phyloP scores from a whole-genome alignment of 352 stramenopile genomes.

The Aphanomyces stellatus region DNA sequence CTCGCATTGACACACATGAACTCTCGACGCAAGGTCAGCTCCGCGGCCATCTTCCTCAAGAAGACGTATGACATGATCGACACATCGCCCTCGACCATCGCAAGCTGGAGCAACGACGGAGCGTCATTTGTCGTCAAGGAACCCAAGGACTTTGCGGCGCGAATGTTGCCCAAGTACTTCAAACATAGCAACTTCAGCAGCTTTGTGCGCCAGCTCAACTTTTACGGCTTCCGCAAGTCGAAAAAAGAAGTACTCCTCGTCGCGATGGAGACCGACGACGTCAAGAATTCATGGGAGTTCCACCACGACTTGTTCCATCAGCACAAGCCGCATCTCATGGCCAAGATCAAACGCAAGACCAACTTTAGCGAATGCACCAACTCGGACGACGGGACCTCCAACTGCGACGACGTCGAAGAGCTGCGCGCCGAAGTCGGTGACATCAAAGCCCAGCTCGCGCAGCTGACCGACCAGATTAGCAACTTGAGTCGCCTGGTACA shows the following conservation, averaged over 20 bases:
- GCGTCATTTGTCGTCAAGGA: conserved; percentile 21
- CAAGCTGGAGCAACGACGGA: conserved; percentile 22
- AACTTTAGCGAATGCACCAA: conserved; percentile 12
- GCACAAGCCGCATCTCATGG: conserved; percentile 21
- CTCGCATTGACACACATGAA: too few species aligned
- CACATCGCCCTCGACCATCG: conserved; percentile 6
- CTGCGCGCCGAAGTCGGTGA: conserved; percentile 41
- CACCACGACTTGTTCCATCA: conserved; percentile 24
- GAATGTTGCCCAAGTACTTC: conserved; percentile 25
- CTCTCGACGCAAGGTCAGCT: too few species aligned
- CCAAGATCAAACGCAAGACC: conserved; percentile 34
- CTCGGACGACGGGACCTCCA: conserved; percentile 30
- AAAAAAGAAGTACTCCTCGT: conserved; percentile 17
- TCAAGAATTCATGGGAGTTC: conserved; percentile 48
- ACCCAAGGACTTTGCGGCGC: conserved; percentile 11
- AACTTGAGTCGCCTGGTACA: conserved; percentile 5
- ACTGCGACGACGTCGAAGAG: conserved; percentile 67
- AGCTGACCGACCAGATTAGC: neutral
- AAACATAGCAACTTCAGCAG: conserved; percentile 21
- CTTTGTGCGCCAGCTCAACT: conserved; percentile 29
- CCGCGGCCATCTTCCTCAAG: conserved; percentile 13
- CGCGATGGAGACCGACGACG: conserved; percentile 29
- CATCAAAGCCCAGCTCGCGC: conserved; percentile 33
- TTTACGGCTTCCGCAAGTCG: conserved; percentile 28
- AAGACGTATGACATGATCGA: neutral